phyloP scores from a whole-genome alignment of 2,329 filamentous ascomycete species.

The Akanthomyces dipterigenus region DNA sequence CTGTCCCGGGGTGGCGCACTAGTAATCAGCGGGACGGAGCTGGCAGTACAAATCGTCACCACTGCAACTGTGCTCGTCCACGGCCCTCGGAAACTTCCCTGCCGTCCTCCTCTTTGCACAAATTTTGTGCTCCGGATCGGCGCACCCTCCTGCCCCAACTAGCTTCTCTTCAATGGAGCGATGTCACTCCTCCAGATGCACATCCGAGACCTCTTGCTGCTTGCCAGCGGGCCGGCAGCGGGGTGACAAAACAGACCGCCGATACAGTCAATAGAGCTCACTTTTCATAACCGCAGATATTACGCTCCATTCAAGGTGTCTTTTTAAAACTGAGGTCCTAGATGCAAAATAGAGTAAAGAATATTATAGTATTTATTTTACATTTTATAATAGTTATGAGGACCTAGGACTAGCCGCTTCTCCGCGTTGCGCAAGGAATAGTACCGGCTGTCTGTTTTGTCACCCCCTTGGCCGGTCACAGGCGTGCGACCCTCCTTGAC shows the following conservation, averaged over 20 bases:
- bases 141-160: neutral
- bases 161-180: neutral
- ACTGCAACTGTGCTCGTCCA: neutral
- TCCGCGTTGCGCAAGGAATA: too few relatives aligned
- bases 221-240: neutral
- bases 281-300: too few relatives aligned
- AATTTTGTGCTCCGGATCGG: neutral
- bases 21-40: neutral
- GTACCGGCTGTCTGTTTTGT: too few relatives aligned
- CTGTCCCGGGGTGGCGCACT: neutral
- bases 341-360: too few relatives aligned
- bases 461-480: too few relatives aligned
- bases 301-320: too few relatives aligned
- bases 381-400: too few relatives aligned
- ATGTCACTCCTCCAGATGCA: neutral
- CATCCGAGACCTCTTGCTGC: constrained; percentile 3
- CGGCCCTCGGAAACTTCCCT: neutral
- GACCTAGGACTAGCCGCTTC: too few relatives aligned
- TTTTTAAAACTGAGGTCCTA: too few relatives aligned
- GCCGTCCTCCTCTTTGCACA: neutral
- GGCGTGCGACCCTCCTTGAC: constrained; percentile 3
- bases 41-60: neutral
- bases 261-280: too few relatives aligned
- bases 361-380: too few relatives aligned
- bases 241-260: too few relatives aligned